phyloP scores from a whole-genome alignment of 202 grass and related monocot species.

The Hordeum pubiflorum region DNA sequence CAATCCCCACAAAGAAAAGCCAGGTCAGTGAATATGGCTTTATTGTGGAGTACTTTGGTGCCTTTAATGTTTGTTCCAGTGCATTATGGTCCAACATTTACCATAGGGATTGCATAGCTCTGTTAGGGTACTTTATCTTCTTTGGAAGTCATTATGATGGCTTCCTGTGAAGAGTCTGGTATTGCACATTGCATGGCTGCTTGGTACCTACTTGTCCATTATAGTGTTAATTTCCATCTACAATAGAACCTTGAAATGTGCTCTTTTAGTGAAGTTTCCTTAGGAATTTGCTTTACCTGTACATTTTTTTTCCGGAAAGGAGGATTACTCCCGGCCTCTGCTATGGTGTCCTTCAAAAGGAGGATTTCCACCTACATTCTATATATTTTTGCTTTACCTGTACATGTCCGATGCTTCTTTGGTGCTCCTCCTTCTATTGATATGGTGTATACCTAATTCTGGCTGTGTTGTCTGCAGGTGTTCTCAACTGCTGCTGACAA shows the following conservation, averaged over 20 bases:
- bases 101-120: not conserved
- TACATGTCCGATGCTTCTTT: not conserved
- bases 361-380: too few species aligned
- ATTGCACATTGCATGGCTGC: not conserved
- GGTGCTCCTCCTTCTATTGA: not conserved
- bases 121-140: not conserved
- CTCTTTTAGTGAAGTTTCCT: not conserved
- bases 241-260: not conserved
- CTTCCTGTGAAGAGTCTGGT: not conserved
- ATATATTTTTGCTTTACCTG: not conserved
- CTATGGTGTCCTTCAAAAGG: too few species aligned
- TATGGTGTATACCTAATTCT: not conserved
- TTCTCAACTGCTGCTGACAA: conserved; percentile 35
- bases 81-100: not conserved
- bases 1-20: conserved; percentile 94
- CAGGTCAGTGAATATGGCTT: conserved; percentile 39
- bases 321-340: too few species aligned
- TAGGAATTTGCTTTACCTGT: not conserved
- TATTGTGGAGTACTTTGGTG: not conserved
- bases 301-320: not conserved
- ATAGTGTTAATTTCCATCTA: not conserved
- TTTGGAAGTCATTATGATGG: not conserved
- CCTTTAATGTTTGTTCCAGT: not conserved
- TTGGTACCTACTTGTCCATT: not conserved
- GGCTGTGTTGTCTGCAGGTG: conserved; percentile 19